These are phyloP conservation scores for Bimuria novae-zelandiae DNA, from an alignment of 2,329 filamentous ascomycete genomes.

Conservation along the genomic window DNA sequence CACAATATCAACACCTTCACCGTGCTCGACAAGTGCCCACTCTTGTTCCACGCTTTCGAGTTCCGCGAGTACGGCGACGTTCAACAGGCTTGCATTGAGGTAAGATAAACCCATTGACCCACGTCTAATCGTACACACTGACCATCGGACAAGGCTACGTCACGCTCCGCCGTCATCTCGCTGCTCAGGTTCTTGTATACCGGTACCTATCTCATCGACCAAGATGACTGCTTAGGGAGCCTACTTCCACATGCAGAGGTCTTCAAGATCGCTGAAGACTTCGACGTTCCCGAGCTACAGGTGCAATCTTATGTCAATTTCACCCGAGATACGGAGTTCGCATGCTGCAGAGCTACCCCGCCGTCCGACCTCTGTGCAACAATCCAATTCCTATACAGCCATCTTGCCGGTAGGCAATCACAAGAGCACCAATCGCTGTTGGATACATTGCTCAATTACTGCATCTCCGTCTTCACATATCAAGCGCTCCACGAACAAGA, in stretches of 20 bases:
- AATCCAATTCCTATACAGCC: conserved; percentile 43
- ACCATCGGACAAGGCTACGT: conserved; percentile 27
- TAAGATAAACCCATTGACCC: not conserved
- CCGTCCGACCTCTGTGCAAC: conserved; percentile 48
- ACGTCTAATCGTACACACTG: not conserved
- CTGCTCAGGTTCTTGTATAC: conserved; percentile 51
- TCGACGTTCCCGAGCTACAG: conserved; percentile 47
- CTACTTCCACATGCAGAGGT: conserved; percentile 49
- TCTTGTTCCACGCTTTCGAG: conserved; percentile 50
- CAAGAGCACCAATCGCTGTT: conserved; percentile 36
- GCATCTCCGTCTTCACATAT: conserved; percentile 44
- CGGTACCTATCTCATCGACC: conserved; percentile 42
- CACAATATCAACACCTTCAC: conserved; percentile 36
- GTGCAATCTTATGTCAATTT: conserved; percentile 47
- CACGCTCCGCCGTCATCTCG: conserved; percentile 35
- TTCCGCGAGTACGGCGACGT: conserved; percentile 26
- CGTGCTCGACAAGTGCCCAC: conserved; percentile 43
- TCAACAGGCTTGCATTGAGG: conserved; percentile 45
- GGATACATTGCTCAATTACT: conserved; percentile 51
- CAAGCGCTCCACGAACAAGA: conserved; percentile 43
- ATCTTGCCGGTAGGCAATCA: conserved; percentile 29
- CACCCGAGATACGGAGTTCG: conserved; percentile 44
- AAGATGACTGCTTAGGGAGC: conserved; percentile 24
- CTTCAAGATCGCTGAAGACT: conserved; percentile 48
- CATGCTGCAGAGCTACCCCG: conserved; percentile 43